phyloP scores from a whole-genome alignment of 169 alveolate genomes.

The Theileria annulata region DNA sequence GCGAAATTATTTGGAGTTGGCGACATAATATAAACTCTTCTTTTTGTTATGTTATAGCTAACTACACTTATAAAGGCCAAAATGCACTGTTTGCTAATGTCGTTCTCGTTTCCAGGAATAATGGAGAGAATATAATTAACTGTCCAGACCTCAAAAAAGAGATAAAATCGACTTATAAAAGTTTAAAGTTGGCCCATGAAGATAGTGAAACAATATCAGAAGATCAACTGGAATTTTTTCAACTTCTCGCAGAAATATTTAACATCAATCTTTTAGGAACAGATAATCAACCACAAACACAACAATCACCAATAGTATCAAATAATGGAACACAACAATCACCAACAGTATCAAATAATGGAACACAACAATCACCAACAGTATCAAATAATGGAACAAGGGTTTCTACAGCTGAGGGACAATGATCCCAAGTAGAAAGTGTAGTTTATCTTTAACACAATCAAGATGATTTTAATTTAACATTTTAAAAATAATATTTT shows the following conservation, averaged over 20 bases:
- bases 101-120: not conserved
- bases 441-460: not conserved
- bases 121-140: not conserved
- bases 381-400: not conserved
- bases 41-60: not conserved
- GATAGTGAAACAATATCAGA: not conserved
- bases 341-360: too few relatives aligned
- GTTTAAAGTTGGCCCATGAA: not conserved
- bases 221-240: not conserved
- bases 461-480: not conserved
- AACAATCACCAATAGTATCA: not conserved
- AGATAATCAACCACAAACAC: not conserved
- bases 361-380: not conserved
- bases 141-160: not conserved
- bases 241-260: not conserved
- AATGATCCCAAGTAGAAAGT: not conserved
- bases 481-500: not conserved
- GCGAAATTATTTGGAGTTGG: not conserved
- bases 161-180: not conserved
- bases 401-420: not conserved
- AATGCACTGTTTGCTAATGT: not conserved
- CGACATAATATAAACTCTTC: not conserved
- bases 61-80: not conserved
- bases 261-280: not conserved
- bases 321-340: too few relatives aligned